Percentiles rank a stretch among this genome's conserved stretches.
phyloP scores from a whole-genome alignment of 164 flowering plant genomes.

The Kalanchoe fedtschenkoi region DNA sequence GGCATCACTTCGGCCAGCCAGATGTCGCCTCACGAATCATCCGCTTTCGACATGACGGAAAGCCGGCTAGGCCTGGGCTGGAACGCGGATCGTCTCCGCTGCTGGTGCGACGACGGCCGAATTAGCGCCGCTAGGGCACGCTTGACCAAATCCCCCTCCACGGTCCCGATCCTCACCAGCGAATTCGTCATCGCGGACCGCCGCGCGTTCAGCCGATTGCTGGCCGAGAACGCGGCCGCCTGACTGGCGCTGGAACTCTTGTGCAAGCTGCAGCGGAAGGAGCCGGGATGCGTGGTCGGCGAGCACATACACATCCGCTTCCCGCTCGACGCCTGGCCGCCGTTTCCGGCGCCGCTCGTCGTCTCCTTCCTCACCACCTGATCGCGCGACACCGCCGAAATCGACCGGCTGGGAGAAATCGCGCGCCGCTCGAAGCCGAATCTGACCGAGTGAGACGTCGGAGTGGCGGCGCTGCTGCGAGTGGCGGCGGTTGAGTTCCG shows the following conservation, averaged over 20 bases:
- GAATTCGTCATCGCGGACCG: constrained; percentile 89
- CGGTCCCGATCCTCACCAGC: constrained; percentile 71
- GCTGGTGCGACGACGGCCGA: constrained; percentile 73
- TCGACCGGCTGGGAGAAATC: constrained; percentile 21
- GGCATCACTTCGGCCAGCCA: too few species aligned
- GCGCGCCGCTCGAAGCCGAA: constrained; percentile 34
- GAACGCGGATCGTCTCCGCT: constrained; percentile 43
- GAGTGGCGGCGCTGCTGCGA: constrained; percentile 12
- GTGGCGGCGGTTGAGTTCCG: constrained; percentile 17
- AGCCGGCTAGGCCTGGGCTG: constrained; percentile 65
- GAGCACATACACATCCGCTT: too few species aligned
- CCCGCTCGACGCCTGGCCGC: constrained; percentile 7
- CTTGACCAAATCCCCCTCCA: constrained; percentile 71
- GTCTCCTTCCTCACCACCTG: too few species aligned
- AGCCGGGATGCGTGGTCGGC: constrained; percentile 82
- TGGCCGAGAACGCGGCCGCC: constrained; percentile 12
- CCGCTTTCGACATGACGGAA: constrained; percentile 50
- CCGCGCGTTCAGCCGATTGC: constrained; percentile 48
- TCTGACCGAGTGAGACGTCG: constrained; percentile 18
- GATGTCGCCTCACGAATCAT: constrained; percentile 15
- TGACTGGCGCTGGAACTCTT: constrained; percentile 14
- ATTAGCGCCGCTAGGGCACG: too few species aligned
- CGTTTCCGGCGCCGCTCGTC: neutral
- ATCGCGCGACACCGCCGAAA: constrained; percentile 17
- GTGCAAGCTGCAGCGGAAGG: constrained; percentile 75